These are phyloP conservation scores for Penicillium sp. DNA, from an alignment of 2,329 filamentous ascomycete species.

Conservation along the genomic window DNA sequence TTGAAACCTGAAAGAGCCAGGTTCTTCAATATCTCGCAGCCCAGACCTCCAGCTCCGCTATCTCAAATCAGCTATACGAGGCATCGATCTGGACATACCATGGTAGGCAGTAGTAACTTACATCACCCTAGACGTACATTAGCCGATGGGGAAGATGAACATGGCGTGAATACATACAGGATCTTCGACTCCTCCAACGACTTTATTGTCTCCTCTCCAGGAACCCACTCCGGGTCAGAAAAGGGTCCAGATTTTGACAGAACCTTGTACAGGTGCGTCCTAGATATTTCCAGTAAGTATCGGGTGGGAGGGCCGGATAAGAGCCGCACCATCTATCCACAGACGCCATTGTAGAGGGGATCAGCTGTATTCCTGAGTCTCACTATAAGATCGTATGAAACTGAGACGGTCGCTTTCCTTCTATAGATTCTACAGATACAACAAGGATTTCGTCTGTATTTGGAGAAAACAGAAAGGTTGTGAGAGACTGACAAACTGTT, in stretches of 20 bases:
- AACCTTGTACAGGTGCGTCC: conserved; percentile 84
- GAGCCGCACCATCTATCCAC: conserved; percentile 25
- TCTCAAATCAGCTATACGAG: conserved; percentile 18
- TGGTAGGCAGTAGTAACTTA: conserved; percentile 37
- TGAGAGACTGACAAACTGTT: neutral
- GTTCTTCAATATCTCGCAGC: conserved; percentile 96
- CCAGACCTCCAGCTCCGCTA: conserved; percentile 90
- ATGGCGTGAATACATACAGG: conserved; percentile 59
- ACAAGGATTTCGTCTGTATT: neutral
- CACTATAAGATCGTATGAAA: neutral
- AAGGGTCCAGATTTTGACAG: conserved; percentile 79
- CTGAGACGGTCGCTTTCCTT: neutral
- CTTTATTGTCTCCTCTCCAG: conserved; percentile 57
- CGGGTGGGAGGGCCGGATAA: neutral
- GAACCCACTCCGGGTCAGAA: conserved; percentile 68
- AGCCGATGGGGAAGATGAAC: conserved; percentile 22
- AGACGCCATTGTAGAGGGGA: conserved; percentile 22
- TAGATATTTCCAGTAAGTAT: conserved; percentile 44
- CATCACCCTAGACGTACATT: conserved; percentile 54
- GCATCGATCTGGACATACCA: conserved; percentile 32
- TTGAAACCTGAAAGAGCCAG: conserved; percentile 94
- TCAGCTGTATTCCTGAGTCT: neutral
- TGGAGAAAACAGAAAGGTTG: neutral
- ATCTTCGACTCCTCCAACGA: conserved; percentile 74
- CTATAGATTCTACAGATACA: neutral